These are phyloP conservation scores for Colletotrichum salicis DNA, from an alignment of 2,329 filamentous ascomycete genomes.

Conservation along the genomic window DNA sequence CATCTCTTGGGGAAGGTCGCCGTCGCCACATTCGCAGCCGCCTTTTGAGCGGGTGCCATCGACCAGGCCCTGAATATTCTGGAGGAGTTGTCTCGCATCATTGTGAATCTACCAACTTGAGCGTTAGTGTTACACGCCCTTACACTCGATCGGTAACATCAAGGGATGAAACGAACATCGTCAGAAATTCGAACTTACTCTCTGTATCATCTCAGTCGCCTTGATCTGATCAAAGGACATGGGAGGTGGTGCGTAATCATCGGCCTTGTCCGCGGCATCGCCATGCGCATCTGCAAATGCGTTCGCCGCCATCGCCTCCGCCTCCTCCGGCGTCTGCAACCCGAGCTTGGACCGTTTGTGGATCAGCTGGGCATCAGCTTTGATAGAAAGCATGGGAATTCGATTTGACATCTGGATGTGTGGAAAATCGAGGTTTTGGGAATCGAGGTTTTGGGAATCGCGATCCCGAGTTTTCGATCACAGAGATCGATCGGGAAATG, in stretches of 20 bases:
- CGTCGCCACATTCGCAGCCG: background rate
- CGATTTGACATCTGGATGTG: no score
- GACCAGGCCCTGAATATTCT: background rate
- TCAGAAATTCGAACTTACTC: background rate
- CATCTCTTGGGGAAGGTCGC: background rate
- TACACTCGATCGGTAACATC: background rate
- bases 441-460: background rate
- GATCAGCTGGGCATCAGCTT: background rate
- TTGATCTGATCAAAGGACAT: background rate
- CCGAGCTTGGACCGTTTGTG: background rate
- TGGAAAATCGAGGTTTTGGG: no score
- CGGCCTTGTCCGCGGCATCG: background rate
- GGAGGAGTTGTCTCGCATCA: background rate
- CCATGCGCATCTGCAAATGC: background rate
- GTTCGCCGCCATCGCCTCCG: background rate
- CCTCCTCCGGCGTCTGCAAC: background rate
- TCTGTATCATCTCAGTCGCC: background rate
- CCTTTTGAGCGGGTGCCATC: background rate
- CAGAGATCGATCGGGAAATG: background rate
- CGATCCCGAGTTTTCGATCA: background rate
- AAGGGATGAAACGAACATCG: background rate
- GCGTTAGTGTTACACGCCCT: background rate
- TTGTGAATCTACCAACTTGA: background rate
- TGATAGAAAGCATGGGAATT: background rate
- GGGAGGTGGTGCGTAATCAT: background rate